A percentile compares a stretch with the other conserved stretches of the same genome.
Evolutionary conservation across 2,329 filamentous ascomycete genomes (phyloP).

Genomic region (Piedraia hortae): DNA sequence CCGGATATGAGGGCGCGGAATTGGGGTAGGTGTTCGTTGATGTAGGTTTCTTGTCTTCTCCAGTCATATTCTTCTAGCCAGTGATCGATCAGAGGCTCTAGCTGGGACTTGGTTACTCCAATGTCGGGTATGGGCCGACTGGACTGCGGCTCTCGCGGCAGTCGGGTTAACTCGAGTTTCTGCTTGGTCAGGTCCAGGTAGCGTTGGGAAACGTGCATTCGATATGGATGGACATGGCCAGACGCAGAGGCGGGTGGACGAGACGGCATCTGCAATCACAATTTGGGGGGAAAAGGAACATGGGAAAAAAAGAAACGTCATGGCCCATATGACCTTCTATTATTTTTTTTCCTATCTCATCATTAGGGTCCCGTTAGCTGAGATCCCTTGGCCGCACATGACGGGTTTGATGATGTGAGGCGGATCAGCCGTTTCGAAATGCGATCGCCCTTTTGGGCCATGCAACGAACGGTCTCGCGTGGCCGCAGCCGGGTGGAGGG

Average conservation of each 20-base stretch:
- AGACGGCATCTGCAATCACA: too few species aligned
- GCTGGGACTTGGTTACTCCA: conserved; percentile 24
- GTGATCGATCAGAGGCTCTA: conserved; percentile 30
- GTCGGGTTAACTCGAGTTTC: conserved; percentile 37
- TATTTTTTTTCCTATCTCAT: too few species aligned
- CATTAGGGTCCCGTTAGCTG: too few species aligned
- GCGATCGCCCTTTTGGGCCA: too few species aligned
- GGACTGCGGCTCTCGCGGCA: conserved; percentile 28
- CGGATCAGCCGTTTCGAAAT: too few species aligned
- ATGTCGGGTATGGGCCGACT: background rate
- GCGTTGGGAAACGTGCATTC: conserved; percentile 27
- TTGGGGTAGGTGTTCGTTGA: conserved; percentile 34
- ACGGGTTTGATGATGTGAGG: too few species aligned
- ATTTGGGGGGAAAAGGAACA: too few species aligned
- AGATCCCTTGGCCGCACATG: too few species aligned
- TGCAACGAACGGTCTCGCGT: too few species aligned
- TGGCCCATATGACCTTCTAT: too few species aligned
- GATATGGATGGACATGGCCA: conserved; percentile 5
- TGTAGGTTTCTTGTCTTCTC: conserved; percentile 28
- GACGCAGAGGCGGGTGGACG: background rate
- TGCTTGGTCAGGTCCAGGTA: conserved; percentile 39
- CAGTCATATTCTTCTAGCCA: conserved; percentile 42
- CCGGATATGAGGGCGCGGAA: conserved; percentile 29
- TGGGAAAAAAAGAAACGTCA: too few species aligned
- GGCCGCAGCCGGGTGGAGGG: too few species aligned